phyloP scores from a whole-genome alignment of 176 grass and related monocot genomes.

The Zizania latifolia region DNA sequence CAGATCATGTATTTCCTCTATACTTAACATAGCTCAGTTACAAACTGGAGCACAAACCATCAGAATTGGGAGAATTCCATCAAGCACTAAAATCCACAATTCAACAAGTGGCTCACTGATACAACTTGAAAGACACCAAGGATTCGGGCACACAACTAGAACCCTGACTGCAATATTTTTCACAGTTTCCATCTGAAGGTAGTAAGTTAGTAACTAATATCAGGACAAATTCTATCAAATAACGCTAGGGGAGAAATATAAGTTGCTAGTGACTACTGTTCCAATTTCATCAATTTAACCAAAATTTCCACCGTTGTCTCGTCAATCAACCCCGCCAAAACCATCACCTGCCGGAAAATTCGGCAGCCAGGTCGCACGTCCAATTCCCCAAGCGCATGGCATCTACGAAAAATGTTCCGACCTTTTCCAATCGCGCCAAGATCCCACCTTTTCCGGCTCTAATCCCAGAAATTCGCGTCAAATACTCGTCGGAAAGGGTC shows the following conservation, averaged over 20 bases:
- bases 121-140: neutral
- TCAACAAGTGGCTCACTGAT: neutral
- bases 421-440: neutral
- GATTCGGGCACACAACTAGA: neutral
- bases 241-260: neutral
- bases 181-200: neutral
- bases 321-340: neutral
- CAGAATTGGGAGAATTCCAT: neutral
- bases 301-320: neutral
- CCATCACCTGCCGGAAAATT: neutral
- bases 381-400: neutral
- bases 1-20: too few relatives aligned
- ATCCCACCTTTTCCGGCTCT: neutral
- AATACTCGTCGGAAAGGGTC: neutral
- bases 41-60: neutral
- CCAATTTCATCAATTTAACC: neutral
- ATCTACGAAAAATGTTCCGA: slow-evolving; percentile 1
- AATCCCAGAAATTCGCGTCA: neutral
- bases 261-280: neutral
- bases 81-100: neutral
- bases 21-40: neutral
- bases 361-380: neutral
- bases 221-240: neutral
- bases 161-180: neutral
- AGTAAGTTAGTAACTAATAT: neutral